phyloP scores from a whole-genome alignment of 164 flowering plant species.

The Houttuynia cordata region DNA sequence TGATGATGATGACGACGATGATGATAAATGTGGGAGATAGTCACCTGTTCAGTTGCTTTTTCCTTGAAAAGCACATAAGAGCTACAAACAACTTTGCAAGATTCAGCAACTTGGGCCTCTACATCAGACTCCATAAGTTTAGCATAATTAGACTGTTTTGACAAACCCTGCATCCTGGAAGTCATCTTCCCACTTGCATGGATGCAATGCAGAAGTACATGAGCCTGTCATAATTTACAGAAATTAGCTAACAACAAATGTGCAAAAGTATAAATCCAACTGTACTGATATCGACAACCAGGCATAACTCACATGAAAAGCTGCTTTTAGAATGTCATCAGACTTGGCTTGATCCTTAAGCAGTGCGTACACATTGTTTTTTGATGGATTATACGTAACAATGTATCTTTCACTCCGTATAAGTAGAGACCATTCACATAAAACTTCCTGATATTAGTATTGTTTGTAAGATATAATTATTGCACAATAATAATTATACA shows the following conservation, averaged over 20 bases:
- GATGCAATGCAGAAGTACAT: slow-evolving; percentile 74
- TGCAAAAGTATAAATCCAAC: slow-evolving; percentile 2
- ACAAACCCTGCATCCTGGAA: slow-evolving; percentile 11
- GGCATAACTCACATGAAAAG: slow-evolving; percentile 71
- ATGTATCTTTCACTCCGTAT: slow-evolving; percentile 75
- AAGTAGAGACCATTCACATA: neutral
- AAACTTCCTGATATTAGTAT: too few species aligned
- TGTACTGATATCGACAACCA: neutral
- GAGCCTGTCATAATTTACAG: slow-evolving; percentile 39
- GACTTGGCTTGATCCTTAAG: slow-evolving; percentile 88
- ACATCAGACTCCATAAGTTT: slow-evolving; percentile 10
- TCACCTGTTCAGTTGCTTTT: slow-evolving; percentile 83
- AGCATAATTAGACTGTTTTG: slow-evolving; percentile 12
- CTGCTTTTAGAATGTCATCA: slow-evolving; percentile 94
- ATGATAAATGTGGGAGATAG: too few species aligned
- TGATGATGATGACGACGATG: too few species aligned
- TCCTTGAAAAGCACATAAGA: slow-evolving; percentile 64
- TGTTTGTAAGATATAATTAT: neutral
- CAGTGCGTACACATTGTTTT: slow-evolving; percentile 80
- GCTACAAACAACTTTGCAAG: slow-evolving; percentile 71
- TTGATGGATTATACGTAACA: slow-evolving; percentile 77
- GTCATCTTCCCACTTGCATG: slow-evolving; percentile 21
- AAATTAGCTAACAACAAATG: neutral
- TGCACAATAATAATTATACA: neutral
- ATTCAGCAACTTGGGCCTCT: slow-evolving; percentile 56